A percentile compares a stretch with the other conserved stretches of the same genome.
Evolutionary conservation across 2,329 filamentous ascomycete species (phyloP).

Genomic region (Trichoderma guizhouense): DNA sequence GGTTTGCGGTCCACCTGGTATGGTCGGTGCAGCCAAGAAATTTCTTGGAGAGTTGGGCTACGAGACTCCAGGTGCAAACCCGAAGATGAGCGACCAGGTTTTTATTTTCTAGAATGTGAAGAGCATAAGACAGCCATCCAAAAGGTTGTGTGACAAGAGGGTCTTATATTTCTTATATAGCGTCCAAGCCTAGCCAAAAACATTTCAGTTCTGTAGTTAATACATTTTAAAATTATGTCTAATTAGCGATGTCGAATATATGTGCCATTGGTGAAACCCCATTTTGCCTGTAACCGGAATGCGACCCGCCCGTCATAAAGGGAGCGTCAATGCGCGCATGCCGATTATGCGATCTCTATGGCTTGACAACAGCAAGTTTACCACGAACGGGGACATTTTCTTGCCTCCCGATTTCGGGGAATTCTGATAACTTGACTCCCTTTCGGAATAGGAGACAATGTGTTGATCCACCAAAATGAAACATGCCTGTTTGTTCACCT

Average conservation of each 20-base stretch:
- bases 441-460: conserved; percentile 66
- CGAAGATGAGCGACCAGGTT: conserved; percentile 53
- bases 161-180: not conserved
- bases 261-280: not conserved
- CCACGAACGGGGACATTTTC: conserved; percentile 41
- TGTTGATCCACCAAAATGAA: conserved; percentile 73
- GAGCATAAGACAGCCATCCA: conserved; percentile 6
- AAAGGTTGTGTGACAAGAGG: not conserved
- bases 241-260: not conserved
- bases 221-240: not conserved
- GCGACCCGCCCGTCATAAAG: not conserved
- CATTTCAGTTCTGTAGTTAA: not conserved
- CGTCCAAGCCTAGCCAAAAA: not conserved
- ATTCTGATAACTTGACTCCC: conserved; percentile 46
- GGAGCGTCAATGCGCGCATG: not conserved
- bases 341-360: not conserved
- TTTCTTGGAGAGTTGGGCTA: conserved; percentile 48
- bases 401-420: conserved; percentile 35
- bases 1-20: conserved; percentile 59
- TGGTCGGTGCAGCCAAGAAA: conserved; percentile 57
- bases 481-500: conserved; percentile 73
- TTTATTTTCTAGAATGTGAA: conserved; percentile 52
- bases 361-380: conserved; percentile 33
- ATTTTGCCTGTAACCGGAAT: not conserved
- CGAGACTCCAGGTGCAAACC: conserved; percentile 45